phyloP scores from a whole-genome alignment of 345 rosid species.

The Eucalyptus marginata region DNA sequence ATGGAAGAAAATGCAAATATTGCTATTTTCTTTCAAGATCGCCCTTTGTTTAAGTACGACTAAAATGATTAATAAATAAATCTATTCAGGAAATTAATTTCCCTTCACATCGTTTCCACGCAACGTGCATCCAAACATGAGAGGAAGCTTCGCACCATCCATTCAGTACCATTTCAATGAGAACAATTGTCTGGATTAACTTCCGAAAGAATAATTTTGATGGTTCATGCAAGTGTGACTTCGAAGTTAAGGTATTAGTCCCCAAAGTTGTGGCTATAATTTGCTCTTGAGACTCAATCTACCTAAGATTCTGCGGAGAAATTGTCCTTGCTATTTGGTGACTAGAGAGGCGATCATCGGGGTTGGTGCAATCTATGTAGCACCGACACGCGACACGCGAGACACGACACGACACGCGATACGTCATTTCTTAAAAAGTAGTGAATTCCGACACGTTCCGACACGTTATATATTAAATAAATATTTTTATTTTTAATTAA shows the following conservation, averaged over 20 bases:
- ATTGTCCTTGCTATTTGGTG: not conserved
- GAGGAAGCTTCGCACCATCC: not conserved
- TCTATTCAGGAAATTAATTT: not conserved
- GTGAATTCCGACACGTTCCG: too few relatives aligned
- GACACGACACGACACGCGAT: too few relatives aligned
- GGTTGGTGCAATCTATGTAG: too few relatives aligned
- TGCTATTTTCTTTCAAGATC: not conserved
- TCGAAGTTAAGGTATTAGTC: not conserved
- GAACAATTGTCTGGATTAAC: not conserved
- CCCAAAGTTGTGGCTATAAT: not conserved
- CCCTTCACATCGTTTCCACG: not conserved
- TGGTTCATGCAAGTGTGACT: not conserved
- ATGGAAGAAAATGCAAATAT: not conserved
- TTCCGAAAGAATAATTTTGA: not conserved
- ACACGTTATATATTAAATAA: too few relatives aligned
- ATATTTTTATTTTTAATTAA: too few relatives aligned
- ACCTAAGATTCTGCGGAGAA: not conserved
- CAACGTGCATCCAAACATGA: not conserved
- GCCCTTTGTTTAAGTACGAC: accelerated
- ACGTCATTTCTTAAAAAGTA: too few relatives aligned
- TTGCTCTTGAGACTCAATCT: not conserved
- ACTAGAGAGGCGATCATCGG: not conserved
- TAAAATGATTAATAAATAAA: not conserved
- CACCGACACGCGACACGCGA: too few relatives aligned
- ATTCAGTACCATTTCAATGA: not conserved